Conservation (phyloP, 371 early-diverging fungal genomes). For the Enterocytospora artemiae region DNA sequence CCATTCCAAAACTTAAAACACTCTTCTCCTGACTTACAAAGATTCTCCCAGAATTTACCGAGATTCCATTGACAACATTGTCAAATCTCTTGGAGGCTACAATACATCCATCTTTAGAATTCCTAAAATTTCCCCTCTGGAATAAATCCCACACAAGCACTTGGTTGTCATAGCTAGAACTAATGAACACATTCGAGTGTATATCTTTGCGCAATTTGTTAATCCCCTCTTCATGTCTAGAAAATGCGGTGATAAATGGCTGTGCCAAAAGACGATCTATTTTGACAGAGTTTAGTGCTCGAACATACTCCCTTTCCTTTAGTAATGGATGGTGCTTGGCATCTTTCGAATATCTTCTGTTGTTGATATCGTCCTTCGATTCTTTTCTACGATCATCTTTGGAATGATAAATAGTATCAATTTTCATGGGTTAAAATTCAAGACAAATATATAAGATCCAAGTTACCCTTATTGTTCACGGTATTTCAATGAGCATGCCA, state of each 20-base stretch:
- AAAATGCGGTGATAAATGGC: slow-evolving; percentile 79
- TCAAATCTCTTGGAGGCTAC: slow-evolving; percentile 36
- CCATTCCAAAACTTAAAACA: too few species aligned
- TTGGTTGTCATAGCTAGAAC: slow-evolving; percentile 40
- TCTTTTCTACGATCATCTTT: slow-evolving; percentile 63
- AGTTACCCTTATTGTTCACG: too few species aligned
- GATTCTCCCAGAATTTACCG: too few species aligned
- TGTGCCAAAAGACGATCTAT: slow-evolving; percentile 89
- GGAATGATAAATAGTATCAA: slow-evolving; percentile 72
- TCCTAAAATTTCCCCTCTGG: slow-evolving; percentile 3
- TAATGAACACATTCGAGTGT: slow-evolving; percentile 59
- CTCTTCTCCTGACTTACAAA: too few species aligned
- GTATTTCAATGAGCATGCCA: too few species aligned
- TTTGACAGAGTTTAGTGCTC: slow-evolving; percentile 86
- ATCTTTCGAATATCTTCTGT: slow-evolving; percentile 77
- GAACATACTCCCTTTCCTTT: slow-evolving; percentile 82
- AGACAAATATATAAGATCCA: background rate
- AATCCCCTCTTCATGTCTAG: slow-evolving; percentile 86
- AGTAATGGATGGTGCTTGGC: slow-evolving; percentile 81
- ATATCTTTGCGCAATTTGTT: slow-evolving; percentile 78
- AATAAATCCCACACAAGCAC: slow-evolving; percentile 38
- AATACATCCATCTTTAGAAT: background rate
- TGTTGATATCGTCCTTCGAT: slow-evolving; percentile 70
- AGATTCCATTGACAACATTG: background rate
- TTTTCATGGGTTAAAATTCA: slow-evolving; percentile 61